Evolutionary conservation across 2,329 filamentous ascomycete species (phyloP).

Genomic region (Metarhizium brunneum): DNA sequence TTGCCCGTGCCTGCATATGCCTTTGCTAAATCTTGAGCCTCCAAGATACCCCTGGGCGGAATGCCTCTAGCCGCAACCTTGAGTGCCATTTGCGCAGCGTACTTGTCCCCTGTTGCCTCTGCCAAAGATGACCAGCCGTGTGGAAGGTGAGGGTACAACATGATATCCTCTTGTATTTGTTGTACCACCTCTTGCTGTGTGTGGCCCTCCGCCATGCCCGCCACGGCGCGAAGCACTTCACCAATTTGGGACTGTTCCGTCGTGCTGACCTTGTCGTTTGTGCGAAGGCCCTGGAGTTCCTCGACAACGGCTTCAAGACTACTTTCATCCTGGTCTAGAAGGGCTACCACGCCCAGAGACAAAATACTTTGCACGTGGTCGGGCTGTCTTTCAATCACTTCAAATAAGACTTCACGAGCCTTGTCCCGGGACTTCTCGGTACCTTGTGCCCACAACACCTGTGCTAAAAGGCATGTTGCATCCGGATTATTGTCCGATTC

Average conservation of each 20-base stretch:
- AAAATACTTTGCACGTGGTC: constrained; percentile 72
- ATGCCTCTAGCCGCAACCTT: constrained; percentile 66
- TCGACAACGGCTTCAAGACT: constrained; percentile 71
- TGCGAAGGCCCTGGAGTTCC: constrained; percentile 66
- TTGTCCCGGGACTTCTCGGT: constrained; percentile 63
- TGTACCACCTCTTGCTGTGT: constrained; percentile 42
- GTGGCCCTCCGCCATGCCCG: constrained; percentile 42
- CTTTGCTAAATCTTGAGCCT: constrained; percentile 58
- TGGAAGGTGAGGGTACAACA: constrained; percentile 71
- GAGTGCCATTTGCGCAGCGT: constrained; percentile 67
- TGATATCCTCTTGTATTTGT: constrained; percentile 66
- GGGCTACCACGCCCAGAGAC: constrained; percentile 73
- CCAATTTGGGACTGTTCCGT: constrained; percentile 61
- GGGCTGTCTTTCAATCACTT: constrained; percentile 63
- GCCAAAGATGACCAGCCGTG: constrained; percentile 75
- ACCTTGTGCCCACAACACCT: constrained; percentile 89
- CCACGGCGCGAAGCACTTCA: constrained; percentile 66
- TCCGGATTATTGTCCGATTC: constrained; percentile 73
- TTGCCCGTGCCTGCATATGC: constrained; percentile 68
- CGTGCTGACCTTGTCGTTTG: constrained; percentile 51
- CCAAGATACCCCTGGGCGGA: constrained; percentile 61
- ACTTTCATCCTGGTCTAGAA: constrained; percentile 71
- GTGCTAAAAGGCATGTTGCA: constrained; percentile 76
- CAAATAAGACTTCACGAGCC: constrained; percentile 72
- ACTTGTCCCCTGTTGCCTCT: constrained; percentile 42